Base-by-base conservation (phyloP, 768 basidiomycete species). In the Lepiota venenata region DNA sequence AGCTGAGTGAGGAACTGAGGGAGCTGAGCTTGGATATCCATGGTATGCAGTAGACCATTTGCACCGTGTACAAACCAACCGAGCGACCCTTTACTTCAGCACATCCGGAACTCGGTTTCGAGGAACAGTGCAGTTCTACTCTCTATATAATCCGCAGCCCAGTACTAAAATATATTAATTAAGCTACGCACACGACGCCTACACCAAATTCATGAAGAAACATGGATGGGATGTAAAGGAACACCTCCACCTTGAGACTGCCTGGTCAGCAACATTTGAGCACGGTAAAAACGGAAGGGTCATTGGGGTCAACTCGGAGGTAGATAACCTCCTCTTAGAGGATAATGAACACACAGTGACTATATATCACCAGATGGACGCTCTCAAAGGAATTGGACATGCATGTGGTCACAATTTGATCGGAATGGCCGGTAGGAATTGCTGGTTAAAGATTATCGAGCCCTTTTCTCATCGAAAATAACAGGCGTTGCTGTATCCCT, bases 391-490 rank as follows among this genome's bases (percentile, higher is more conserved):
- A 0, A 73, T 85, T 37, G 83, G 87, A 0, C 87, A 88, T 58
- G 87, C 85, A 1, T 92, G 90, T 61, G 90, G 90, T 2, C 90
- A 93, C 63, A 92, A 92, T 60, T 72, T 93, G 45, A 92, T 93
- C 48, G 89, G 86, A 1, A 87, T 91, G 20, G 70, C 74, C n/a
- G 74, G 74, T 69, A 56, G 16, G 60, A 22, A 2, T 47, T 41
- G 9, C 20, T 48, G 3, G 9, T 20, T 9, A 36, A 21, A 5
- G 15, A 15, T 15, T 18, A 20, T 25, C 3, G 15, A 21, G 16
- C 9, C 32, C 27, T n/a, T 37, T 38, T 47, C 20, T 32, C 2
- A 48, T 16, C 11, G 14, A 21, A 11, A 2, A 5, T 9, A 32
- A 61, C 75, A 51, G 89, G 89, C 3, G 84, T 91, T 11, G 88